phyloP scores from a whole-genome alignment of 2,329 filamentous ascomycete species.

The Hypoxylon sp. region DNA sequence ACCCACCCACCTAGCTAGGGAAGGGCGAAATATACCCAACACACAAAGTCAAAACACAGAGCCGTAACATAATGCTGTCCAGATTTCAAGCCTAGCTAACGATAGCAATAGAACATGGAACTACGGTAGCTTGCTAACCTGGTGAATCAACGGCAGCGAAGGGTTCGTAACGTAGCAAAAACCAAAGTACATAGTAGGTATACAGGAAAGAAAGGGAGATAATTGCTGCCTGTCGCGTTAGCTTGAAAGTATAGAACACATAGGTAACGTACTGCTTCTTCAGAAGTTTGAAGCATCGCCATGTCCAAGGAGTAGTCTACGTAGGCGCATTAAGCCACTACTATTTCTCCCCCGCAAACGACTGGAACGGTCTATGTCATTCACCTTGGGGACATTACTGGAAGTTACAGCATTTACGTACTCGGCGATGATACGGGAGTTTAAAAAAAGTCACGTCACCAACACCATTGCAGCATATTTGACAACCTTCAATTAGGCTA shows the following conservation, averaged over 20 bases:
- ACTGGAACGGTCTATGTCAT: background rate
- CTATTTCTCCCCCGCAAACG: background rate
- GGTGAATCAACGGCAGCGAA: too few species aligned
- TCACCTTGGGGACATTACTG: background rate
- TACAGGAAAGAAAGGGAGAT: background rate
- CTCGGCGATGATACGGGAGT: background rate
- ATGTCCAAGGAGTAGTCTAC: background rate
- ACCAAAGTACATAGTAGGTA: too few species aligned
- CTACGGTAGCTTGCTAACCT: too few species aligned
- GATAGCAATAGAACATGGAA: too few species aligned
- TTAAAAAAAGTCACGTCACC: constrained; percentile 4
- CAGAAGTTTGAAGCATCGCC: background rate
- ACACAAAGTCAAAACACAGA: too few species aligned
- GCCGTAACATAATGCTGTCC: too few species aligned
- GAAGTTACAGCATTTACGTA: background rate
- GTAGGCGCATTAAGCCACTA: background rate
- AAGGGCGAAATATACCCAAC: too few species aligned
- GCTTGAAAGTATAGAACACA: too few species aligned
- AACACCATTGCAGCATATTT: background rate
- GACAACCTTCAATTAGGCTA: constrained; percentile 25
- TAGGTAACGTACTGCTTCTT: too few species aligned
- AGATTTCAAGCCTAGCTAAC: too few species aligned
- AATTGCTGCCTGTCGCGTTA: background rate
- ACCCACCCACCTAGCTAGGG: too few species aligned
- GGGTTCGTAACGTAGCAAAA: too few species aligned